Evolutionary conservation across 1,284 basidiomycete species (phyloP).

Genomic region (Microbotryum violaceum): DNA sequence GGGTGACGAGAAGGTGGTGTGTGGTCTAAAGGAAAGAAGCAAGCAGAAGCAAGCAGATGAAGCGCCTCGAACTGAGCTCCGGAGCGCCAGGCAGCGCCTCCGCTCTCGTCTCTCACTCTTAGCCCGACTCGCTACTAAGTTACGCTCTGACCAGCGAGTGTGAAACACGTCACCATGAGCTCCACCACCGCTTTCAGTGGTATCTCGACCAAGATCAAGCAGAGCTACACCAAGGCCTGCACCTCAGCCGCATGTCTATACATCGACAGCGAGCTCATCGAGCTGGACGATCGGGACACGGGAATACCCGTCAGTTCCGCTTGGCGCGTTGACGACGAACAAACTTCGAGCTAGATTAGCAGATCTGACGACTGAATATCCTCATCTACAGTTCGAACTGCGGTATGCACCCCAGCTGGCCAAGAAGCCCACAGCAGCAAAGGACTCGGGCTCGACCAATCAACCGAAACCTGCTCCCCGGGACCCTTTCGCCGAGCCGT

Average conservation of each 20-base stretch:
- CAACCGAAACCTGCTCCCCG: not conserved
- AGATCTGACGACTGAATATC: not conserved
- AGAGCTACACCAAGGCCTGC: conserved; percentile 15
- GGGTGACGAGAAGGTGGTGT: no score
- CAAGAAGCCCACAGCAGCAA: conserved; percentile 22
- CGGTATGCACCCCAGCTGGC: conserved; percentile 25
- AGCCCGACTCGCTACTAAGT: no score
- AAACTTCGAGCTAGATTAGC: no score
- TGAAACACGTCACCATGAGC: not conserved
- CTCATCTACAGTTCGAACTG: conserved; percentile 25
- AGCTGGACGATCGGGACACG: conserved; percentile 25
- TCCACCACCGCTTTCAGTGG: not conserved
- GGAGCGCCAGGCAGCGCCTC: no score
- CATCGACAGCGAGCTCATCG: conserved; percentile 22
- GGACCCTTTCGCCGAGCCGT: conserved; percentile 30
- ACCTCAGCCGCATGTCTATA: conserved; percentile 7
- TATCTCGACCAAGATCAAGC: conserved; percentile 19
- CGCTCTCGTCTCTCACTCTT: no score
- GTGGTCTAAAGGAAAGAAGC: no score
- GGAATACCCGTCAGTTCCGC: conserved; percentile 19
- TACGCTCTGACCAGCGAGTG: no score
- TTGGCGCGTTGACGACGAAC: not conserved
- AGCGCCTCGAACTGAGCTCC: no score
- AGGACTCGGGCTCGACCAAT: conserved; percentile 1
- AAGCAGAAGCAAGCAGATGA: no score